These are phyloP conservation scores for Euphorbia lathyris DNA, from an alignment of 345 rosid genomes.

Conservation along the genomic window DNA sequence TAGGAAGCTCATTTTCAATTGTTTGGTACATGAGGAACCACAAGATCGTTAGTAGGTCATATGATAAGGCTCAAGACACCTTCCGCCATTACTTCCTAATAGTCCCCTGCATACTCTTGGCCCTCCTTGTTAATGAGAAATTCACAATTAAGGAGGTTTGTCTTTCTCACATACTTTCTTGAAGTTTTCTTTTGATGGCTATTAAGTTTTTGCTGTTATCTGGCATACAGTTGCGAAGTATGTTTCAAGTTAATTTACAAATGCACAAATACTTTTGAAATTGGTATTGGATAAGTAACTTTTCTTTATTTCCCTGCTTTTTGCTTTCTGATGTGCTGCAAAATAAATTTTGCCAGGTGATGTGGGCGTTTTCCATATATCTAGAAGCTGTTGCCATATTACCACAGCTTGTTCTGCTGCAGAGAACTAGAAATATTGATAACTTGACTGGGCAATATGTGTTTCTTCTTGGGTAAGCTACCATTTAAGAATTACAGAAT, in stretches of 20 bases:
- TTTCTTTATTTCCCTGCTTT: neutral
- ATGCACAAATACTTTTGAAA: neutral
- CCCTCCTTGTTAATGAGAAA: constrained; percentile 61
- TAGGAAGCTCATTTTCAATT: constrained; percentile 76
- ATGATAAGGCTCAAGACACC: constrained; percentile 59
- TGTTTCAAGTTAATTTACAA: neutral
- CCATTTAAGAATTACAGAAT: neutral
- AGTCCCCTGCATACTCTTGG: constrained; percentile 65
- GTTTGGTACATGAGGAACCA: constrained; percentile 83
- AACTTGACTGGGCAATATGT: constrained; percentile 47
- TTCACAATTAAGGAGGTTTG: constrained; percentile 63
- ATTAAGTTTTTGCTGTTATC: neutral
- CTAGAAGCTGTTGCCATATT: constrained; percentile 58
- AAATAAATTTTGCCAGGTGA: constrained; percentile 23
- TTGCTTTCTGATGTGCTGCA: constrained; percentile 3
- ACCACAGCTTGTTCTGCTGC: constrained; percentile 49
- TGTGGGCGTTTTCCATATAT: constrained; percentile 50
- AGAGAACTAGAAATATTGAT: constrained; percentile 50
- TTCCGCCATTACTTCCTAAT: constrained; percentile 51
- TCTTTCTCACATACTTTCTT: neutral
- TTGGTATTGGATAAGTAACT: neutral
- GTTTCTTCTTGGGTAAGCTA: constrained; percentile 51
- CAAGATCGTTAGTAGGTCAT: constrained; percentile 66
- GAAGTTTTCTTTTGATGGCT: neutral
- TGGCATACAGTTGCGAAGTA: neutral